These are phyloP conservation scores for Yamadazyma pseudoaaseri DNA, from an alignment of 1,139 yeast genomes.

Conservation along the genomic window DNA sequence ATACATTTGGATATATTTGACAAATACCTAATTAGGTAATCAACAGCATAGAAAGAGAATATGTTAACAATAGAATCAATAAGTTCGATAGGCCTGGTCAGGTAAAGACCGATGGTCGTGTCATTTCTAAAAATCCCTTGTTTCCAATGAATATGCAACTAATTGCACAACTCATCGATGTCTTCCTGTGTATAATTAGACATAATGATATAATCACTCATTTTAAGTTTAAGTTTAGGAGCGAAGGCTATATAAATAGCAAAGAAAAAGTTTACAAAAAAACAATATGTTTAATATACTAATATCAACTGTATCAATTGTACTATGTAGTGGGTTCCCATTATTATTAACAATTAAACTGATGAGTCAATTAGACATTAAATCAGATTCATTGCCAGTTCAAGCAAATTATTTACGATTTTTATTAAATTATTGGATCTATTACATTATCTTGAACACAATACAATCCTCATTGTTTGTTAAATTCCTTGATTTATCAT, in stretches of 20 bases:
- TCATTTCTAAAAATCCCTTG: too few species aligned
- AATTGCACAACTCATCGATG: too few species aligned
- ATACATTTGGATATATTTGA: too few species aligned
- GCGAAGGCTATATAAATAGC: constrained; percentile 1
- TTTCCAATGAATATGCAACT: too few species aligned
- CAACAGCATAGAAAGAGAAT: too few species aligned
- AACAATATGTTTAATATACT: constrained; percentile 7
- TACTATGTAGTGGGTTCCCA: constrained; percentile 16
- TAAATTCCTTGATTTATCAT: constrained; percentile 12
- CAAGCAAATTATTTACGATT: constrained; percentile 17
- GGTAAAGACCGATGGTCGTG: too few species aligned
- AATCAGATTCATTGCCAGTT: constrained; percentile 4
- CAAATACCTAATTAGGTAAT: too few species aligned
- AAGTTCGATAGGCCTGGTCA: too few species aligned
- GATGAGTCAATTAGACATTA: constrained; percentile 10
- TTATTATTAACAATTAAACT: constrained; percentile 17
- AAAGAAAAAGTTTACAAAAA: not conserved
- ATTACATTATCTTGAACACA: constrained; percentile 18
- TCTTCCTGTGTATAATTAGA: not conserved
- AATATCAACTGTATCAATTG: constrained; percentile 2
- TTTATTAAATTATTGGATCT: constrained; percentile 27
- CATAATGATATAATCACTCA: not conserved
- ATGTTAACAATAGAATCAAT: too few species aligned
- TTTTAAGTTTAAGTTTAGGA: not conserved
- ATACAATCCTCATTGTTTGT: constrained; percentile 14